A percentile compares a stretch with the other conserved stretches of the same genome.
These are phyloP conservation scores for Pleurotus tuber-regium DNA, from an alignment of 768 basidiomycete species.

Conservation along the genomic window DNA sequence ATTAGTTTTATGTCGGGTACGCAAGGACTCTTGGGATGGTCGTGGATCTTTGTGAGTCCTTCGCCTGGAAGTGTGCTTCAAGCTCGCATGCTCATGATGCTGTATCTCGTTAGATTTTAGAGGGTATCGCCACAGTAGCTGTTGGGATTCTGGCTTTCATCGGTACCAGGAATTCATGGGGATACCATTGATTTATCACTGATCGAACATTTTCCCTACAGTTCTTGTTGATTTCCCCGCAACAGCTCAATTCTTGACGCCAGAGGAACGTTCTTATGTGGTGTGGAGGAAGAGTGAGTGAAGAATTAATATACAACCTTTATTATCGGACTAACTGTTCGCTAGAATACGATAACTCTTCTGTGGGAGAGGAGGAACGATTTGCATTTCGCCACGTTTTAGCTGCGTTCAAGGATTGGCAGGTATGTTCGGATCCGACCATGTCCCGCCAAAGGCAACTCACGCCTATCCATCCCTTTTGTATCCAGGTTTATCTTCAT, in stretches of 20 bases:
- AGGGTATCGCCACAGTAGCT: slow-evolving; percentile 59
- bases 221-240: slow-evolving; percentile 62
- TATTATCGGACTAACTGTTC: not conserved
- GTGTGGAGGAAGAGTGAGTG: slow-evolving; percentile 53
- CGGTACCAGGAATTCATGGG: slow-evolving; percentile 34
- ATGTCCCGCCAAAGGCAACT: too few species aligned
- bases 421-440: too few species aligned
- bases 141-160: slow-evolving; percentile 54
- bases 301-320: not conserved
- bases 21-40: slow-evolving; percentile 52
- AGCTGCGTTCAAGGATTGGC: slow-evolving; percentile 62
- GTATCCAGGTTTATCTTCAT: slow-evolving; percentile 47
- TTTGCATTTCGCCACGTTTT: slow-evolving; percentile 53
- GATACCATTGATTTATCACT: not conserved
- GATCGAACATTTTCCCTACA: slow-evolving; percentile 19
- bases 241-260: slow-evolving; percentile 59
- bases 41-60: slow-evolving; percentile 64
- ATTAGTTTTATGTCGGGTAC: slow-evolving; percentile 52
- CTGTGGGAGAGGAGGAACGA: slow-evolving; percentile 59
- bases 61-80: not conserved
- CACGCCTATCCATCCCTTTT: too few species aligned
- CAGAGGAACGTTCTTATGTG: slow-evolving; percentile 54
- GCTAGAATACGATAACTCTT: slow-evolving; percentile 53
- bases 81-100: not conserved
- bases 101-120: slow-evolving; percentile 44